phyloP scores from a whole-genome alignment of 2,329 filamentous ascomycete species.

The Pseudogymnoascus sp. region DNA sequence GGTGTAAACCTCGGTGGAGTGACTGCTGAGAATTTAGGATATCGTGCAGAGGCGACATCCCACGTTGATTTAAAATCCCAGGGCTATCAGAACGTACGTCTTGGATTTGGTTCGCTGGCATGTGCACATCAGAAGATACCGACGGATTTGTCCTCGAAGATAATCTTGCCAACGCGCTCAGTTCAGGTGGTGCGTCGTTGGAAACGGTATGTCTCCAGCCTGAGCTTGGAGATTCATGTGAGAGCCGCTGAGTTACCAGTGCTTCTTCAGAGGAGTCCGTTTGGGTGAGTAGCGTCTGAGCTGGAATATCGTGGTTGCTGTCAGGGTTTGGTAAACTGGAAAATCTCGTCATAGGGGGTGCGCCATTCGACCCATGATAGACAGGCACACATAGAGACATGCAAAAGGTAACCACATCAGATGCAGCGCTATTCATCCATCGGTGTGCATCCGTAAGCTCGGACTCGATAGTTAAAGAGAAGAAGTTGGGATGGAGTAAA shows the following conservation, averaged over 20 bases:
- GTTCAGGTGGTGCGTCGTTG: constrained; percentile 22
- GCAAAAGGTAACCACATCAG: constrained; percentile 73
- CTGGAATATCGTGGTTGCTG: constrained; percentile 20
- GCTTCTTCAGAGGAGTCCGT: constrained; percentile 2
- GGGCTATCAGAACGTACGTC: not conserved
- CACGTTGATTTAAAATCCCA: not conserved
- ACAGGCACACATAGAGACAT: constrained; percentile 51
- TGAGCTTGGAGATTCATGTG: not conserved
- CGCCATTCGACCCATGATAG: not conserved
- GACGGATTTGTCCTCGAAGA: not conserved
- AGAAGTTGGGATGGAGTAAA: constrained; percentile 76
- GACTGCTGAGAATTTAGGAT: constrained; percentile 52
- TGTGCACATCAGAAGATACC: constrained; percentile 1
- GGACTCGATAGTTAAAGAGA: constrained; percentile 67
- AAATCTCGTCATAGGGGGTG: not conserved
- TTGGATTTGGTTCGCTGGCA: not conserved
- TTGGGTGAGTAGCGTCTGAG: constrained; percentile 22
- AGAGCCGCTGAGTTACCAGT: not conserved
- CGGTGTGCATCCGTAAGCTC: constrained; percentile 68
- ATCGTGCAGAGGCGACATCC: constrained; percentile 42
- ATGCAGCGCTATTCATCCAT: constrained; percentile 71
- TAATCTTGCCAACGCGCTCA: not conserved
- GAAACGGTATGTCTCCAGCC: constrained; percentile 47
- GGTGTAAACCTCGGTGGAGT: constrained; percentile 46
- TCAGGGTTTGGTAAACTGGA: not conserved